Conservation (phyloP, 2,329 filamentous ascomycete genomes). For the Exophiala phaeomuriformis region DNA sequence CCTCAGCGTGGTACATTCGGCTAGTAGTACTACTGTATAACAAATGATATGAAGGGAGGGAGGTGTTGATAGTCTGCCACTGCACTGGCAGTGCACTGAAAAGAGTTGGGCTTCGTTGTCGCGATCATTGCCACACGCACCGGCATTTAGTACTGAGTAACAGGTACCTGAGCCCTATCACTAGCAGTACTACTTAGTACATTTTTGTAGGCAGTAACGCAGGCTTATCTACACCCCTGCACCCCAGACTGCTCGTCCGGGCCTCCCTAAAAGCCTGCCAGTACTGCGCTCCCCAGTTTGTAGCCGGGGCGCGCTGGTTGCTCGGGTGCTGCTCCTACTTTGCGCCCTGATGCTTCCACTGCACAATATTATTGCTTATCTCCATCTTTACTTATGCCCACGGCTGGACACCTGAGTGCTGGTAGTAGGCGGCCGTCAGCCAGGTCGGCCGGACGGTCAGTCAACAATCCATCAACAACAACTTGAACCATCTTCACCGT, state of each 20-base stretch:
- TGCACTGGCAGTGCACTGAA: too few species aligned
- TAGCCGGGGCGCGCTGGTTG: background rate
- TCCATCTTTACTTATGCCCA: background rate
- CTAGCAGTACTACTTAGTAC: too few species aligned
- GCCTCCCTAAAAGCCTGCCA: background rate
- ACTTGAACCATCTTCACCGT: background rate
- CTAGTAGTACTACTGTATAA: too few species aligned
- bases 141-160: too few species aligned
- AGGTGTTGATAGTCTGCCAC: too few species aligned
- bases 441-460: background rate
- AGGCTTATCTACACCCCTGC: too few species aligned
- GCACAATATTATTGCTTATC: background rate
- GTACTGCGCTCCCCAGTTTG: background rate
- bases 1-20: too few species aligned
- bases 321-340: background rate
- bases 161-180: too few species aligned
- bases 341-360: background rate
- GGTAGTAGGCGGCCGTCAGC: background rate
- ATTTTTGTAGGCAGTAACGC: too few species aligned
- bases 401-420: background rate
- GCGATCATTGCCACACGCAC: too few species aligned
- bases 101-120: too few species aligned
- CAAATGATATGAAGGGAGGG: too few species aligned
- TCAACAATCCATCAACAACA: background rate
- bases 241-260: background rate